phyloP scores from a whole-genome alignment of 176 grass and related monocot genomes.

The Oryza longistaminata region DNA sequence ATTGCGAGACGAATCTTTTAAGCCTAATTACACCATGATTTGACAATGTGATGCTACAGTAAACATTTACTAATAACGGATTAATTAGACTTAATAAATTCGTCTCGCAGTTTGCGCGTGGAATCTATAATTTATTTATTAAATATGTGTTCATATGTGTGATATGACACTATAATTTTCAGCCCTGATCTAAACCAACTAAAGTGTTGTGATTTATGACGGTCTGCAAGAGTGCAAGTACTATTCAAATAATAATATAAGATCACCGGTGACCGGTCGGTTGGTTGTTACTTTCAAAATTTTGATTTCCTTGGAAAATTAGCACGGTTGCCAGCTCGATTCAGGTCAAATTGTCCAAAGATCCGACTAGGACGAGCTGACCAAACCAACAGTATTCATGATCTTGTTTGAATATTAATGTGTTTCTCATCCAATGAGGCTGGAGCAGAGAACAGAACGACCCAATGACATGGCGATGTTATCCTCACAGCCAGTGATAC shows the following conservation, averaged over 20 bases:
- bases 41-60: no score
- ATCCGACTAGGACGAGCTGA: not conserved
- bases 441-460: not conserved
- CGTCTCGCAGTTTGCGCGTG: no score
- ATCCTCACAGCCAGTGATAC: conserved; percentile 11
- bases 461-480: conserved; percentile 16
- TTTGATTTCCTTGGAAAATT: conserved; percentile 12
- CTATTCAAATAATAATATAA: not conserved
- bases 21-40: no score
- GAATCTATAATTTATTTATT: no score
- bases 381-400: not conserved
- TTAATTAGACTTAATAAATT: no score
- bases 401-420: not conserved
- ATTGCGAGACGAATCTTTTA: no score
- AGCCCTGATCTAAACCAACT: no score
- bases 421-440: not conserved
- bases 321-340: not conserved
- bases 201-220: not conserved
- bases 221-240: not conserved
- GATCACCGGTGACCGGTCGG: no score
- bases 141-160: no score
- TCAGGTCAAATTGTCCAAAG: not conserved
- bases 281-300: not conserved
- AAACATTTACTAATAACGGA: no score
- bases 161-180: no score